Evolutionary conservation across 192 early-diverging fungal genomes (phyloP), one percentile per base, ranked within the genome.

Genomic region (Mortierella antarctica): DNA sequence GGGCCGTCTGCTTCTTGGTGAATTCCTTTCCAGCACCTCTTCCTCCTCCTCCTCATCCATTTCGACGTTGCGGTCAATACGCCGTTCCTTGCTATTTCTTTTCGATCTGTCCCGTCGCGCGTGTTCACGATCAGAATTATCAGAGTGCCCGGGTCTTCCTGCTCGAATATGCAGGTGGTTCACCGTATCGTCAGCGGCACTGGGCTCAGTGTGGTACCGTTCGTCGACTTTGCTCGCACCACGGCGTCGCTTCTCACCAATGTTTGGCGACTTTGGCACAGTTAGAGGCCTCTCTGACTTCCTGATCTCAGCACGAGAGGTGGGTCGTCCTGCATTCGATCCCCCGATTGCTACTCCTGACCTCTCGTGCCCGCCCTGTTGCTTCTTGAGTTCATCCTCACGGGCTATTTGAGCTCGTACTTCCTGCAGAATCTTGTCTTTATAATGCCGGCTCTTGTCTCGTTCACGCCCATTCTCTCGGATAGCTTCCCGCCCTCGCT

Each of bases 401-500:
- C 76, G 68, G 12, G 63, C 69, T 39, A 54, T 71, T 17, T 57
- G 61, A 12, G 58, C 48, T 5, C 7, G 15, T 23, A 71, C 44
- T 20, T 61, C 75, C 45, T 70, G 55, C 13, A 56, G 12, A 44
- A 75, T 56, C 71, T 57, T 57, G 14, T 68, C 62, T 23, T 64
- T 62, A 9, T 59, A 18, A 5, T 39, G 2, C 57, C 62, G 41
- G 50, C 56, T 75, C 66, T 40, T 88, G 84, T 92, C 90, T 74
- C 86, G 88, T 45, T 61, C 51, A 54, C 44, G 15, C 7, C 45
- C 53, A 18, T 23, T 46, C 10, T 56, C 53, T 46, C 42, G 31
- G 31, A 31, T 31, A 3, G 31, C 13, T 6, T 57, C 47, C 40
- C 17, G 10, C 13, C 48, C 67, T n/a, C 50, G 41, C 49, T 59